Percentiles rank a stretch among this genome's conserved stretches.
Evolutionary conservation across 2,329 filamentous ascomycete species (phyloP).

Genomic region (Aspergillus sp.): DNA sequence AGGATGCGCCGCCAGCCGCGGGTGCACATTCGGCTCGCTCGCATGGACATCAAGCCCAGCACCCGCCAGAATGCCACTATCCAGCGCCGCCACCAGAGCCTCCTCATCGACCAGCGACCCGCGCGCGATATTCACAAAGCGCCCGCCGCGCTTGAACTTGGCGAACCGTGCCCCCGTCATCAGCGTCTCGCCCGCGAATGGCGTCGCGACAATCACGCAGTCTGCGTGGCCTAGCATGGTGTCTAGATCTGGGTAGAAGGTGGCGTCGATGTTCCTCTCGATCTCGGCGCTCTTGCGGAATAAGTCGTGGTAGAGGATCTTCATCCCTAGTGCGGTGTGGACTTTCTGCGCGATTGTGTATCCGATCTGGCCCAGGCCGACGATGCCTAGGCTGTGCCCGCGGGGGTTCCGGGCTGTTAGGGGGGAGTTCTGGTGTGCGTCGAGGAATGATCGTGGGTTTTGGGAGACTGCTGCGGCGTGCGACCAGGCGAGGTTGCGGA

Average conservation of each 20-base stretch:
- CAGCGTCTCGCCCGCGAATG: slow-evolving; percentile 41
- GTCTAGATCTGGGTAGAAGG: slow-evolving; percentile 44
- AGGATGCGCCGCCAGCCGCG: slow-evolving; percentile 39
- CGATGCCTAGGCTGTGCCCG: slow-evolving; percentile 61
- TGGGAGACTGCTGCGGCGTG: slow-evolving; percentile 55
- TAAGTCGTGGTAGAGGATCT: slow-evolving; percentile 58
- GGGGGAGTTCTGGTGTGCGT: slow-evolving; percentile 62
- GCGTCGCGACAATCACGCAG: slow-evolving; percentile 51
- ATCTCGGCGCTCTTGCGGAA: slow-evolving; percentile 37
- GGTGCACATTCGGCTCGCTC: slow-evolving; percentile 53
- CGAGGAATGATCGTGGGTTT: slow-evolving; percentile 49
- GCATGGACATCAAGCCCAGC: slow-evolving; percentile 58
- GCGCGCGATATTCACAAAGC: slow-evolving; percentile 54
- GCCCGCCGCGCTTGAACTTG: slow-evolving; percentile 49
- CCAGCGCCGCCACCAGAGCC: slow-evolving; percentile 49
- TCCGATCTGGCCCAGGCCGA: slow-evolving; percentile 69
- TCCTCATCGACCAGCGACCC: slow-evolving; percentile 52
- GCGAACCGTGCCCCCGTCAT: slow-evolving; percentile 45
- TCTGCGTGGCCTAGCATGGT: slow-evolving; percentile 45
- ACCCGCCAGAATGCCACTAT: slow-evolving; percentile 47
- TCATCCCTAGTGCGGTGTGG: slow-evolving; percentile 63
- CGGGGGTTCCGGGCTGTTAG: slow-evolving; percentile 64
- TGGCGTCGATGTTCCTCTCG: slow-evolving; percentile 42
- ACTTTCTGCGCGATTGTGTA: slow-evolving; percentile 62
- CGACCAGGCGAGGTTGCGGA: slow-evolving; percentile 67